Evolutionary conservation across 805 yeast genomes (phyloP).

Genomic region (Millerago galiae): DNA sequence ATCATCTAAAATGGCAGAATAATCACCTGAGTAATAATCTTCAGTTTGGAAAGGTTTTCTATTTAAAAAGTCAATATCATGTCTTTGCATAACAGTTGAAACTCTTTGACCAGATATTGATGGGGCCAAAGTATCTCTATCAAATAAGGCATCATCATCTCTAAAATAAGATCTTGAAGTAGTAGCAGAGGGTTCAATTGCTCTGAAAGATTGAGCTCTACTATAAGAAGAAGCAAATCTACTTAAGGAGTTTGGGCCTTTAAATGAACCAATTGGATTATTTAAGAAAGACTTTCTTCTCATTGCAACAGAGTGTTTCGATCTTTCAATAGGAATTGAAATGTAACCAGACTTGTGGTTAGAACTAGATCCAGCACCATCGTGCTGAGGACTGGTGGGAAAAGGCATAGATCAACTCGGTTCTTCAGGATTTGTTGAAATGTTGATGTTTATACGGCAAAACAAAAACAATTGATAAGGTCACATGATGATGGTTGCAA

Average conservation of each 20-base stretch:
- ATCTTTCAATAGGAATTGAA: constrained; percentile 18
- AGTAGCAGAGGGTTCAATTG: constrained; percentile 37
- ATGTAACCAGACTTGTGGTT: constrained; percentile 6
- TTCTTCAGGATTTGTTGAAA: too few species aligned
- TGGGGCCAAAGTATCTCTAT: constrained; percentile 65
- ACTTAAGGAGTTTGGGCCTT: constrained; percentile 62
- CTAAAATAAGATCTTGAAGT: constrained; percentile 55
- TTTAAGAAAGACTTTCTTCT: constrained; percentile 35
- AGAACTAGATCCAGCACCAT: constrained; percentile 1
- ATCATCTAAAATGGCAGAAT: constrained; percentile 33
- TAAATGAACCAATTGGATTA: constrained; percentile 51
- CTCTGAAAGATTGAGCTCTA: constrained; percentile 71
- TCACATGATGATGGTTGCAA: too few species aligned
- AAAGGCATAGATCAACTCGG: background rate
- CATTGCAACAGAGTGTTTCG: constrained; percentile 16
- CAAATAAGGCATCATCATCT: constrained; percentile 58
- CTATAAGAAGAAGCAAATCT: constrained; percentile 75
- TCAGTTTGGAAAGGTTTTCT: constrained; percentile 17
- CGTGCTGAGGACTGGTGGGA: background rate
- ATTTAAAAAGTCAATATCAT: constrained; percentile 27
- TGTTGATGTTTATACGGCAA: too few species aligned
- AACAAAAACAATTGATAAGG: too few species aligned
- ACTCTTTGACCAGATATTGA: constrained; percentile 56
- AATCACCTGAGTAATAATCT: constrained; percentile 25
- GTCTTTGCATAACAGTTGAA: constrained; percentile 42